Evolutionary conservation across 108 stramenopile genomes (phyloP), one percentile per base, ranked within the genome.

Genomic region (Conticribra guillardii): DNA sequence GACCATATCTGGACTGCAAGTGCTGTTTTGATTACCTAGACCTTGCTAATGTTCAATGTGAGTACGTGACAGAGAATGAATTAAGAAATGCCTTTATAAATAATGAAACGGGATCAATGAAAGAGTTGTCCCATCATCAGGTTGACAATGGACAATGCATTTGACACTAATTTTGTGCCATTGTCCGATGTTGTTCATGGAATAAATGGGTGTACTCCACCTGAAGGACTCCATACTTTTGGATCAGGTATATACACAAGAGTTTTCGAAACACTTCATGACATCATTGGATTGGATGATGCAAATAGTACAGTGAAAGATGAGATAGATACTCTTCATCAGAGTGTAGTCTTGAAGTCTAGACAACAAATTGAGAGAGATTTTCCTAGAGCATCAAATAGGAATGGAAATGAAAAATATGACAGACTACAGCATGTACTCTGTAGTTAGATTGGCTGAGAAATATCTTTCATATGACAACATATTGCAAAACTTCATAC

Each of bases 101-200:
- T n/a, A 3, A 17, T 2, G 59, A n/a, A n/a, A 44, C 18, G 4
- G 59, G n/a, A 21, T 8, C 11, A 23, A 26, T 44, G 19, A 60
- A 30, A 60, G n/a, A 21, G 16, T 19, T 60, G 8, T 60, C 59
- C 9, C 16, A 34, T 16, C 59, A 60, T 30, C 3, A 18, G 41
- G 21, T 60, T 22, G 59, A 60, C 7, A n/a, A n/a, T n/a, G n/a
- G n/a, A n/a, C n/a, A 60, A 32, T 34, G 59, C 37, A 18, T 41
- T n/a, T n/a, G 59, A 60, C n/a, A 37, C 14, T 1, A 23, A 23
- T 41, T 41, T 41, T 41, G 41, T 60, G 14, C 59, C 59, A 23
- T 44, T 60, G 23, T 14, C 18, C 14, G 59, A 60, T 19, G 9
- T 23, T n/a, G 37, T 44, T 3, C 41, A 44, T 41, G 59, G 59